Evolutionary conservation across 2,329 filamentous ascomycete species (phyloP), one percentile per base, ranked within the genome.

Genomic region (Fusarium miscanthi): DNA sequence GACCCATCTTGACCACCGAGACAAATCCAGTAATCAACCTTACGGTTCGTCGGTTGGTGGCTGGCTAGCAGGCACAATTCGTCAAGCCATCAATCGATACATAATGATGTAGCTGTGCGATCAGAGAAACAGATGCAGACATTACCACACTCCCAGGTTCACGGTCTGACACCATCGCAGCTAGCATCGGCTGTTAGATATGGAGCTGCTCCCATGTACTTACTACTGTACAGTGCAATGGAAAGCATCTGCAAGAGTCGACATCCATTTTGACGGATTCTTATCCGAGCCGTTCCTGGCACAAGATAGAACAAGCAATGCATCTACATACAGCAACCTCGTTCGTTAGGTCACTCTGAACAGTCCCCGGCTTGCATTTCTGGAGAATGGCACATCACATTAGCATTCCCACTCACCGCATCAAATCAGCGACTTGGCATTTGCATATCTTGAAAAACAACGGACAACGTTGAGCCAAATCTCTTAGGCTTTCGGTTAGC

Each of bases 351-450:
- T 38, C 42, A 56, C 63, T 69, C 51, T 43, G 43, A 57, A 58
- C 43, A 51, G 66, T 69, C 66, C 63, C 69, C 60, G 71, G 63
- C 54, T 59, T 66, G 63, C 49, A 63, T 48, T 71, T 73, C 63
- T 62, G 70, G 56, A 68, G 73, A 77, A 68, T 68, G 63, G 66
- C 59, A 76, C 66, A 70, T 71, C 59, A 57, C 46, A 56, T 61
- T 40, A 48, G 62, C 62, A 63, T 65, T 64, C 66, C 57, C 66
- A 59, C 57, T 48, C 60, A 61, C 62, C 60, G 43, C 60, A 62
- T 67, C 69, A 63, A 76, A 76, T 70, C 71, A 68, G 75, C 62
- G 45, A 48, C 69, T 48, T 54, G 58, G 35, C 62, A 63, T 68
- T 72, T 61, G 46, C 57, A 61, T 66, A 49, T 57, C 59, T 69